Evolutionary conservation across 306 rosid genomes (phyloP), one percentile per base, ranked within the genome.

Genomic region (Prinsepia uniflora): DNA sequence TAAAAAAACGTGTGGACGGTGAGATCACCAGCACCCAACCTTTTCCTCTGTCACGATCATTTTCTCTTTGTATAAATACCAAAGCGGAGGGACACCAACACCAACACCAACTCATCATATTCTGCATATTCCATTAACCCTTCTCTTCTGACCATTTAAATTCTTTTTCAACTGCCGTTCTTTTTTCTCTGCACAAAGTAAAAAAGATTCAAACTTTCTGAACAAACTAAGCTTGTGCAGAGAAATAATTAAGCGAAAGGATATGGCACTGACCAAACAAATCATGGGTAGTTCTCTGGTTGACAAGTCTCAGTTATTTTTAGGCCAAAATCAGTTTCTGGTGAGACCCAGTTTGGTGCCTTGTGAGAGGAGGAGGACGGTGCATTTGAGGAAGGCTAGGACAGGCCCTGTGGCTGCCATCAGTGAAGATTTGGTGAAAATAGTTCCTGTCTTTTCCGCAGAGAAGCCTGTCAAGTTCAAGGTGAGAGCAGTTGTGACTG

Each of bases 401-500:
- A 87, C 63, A 73, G 79, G 85, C 62, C 85, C 90, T 30, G 85
- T 90, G 48, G 96, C 98, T 2, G 97, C 98, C 36, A 57, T 94
- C 0, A 90, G 96, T 65, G 97, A 94, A 67, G 95, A 89, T 80
- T 83, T 87, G 87, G 63, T 87, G 17, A 85, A 78, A 68, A 8
- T 74, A 24, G 18, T 57, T 8, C 64, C 80, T 54, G 44, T 82
- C 19, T 8, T 63, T 40, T 36, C 82, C 15, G 53, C 72, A 10
- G 90, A 92, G 53, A 90, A 87, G 73, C 82, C 92, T 3, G 92
- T 81, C 57, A 83, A 81, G 73, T 87, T 86, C 80, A 87, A 74
- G 82, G 96, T 94, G 2, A 82, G 96, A 83, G 97, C 95, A 36
- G 96, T 94, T 17, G 83, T 87, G 5, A 94, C 99, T 8, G 89